Percentiles rank a stretch among this genome's conserved stretches.
These are phyloP conservation scores for Zymoseptoria brevis DNA, from an alignment of 2,329 filamentous ascomycete species.

Conservation along the genomic window DNA sequence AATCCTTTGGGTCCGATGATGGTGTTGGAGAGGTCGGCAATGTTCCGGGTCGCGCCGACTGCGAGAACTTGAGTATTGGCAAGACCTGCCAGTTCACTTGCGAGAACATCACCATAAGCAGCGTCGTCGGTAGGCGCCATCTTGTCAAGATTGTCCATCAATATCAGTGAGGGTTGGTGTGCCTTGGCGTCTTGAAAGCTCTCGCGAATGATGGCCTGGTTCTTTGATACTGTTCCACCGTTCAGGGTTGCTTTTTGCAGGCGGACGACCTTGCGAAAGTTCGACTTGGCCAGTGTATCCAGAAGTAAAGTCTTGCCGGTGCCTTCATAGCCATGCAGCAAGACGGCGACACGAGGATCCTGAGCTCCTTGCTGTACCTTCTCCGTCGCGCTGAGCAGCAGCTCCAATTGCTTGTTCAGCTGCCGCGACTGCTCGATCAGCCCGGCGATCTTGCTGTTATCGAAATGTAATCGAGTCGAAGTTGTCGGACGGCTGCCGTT, in stretches of 20 bases:
- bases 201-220: constrained; percentile 50
- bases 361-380: constrained; percentile 6
- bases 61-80: constrained; percentile 56
- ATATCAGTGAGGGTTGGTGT: constrained; percentile 65
- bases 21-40: constrained; percentile 61
- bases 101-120: constrained; percentile 35
- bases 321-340: constrained; percentile 73
- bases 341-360: constrained; percentile 44
- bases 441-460: constrained; percentile 55
- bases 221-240: constrained; percentile 36
- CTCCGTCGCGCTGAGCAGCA: constrained; percentile 15
- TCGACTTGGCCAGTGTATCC: constrained; percentile 52
- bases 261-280: constrained; percentile 63
- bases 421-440: constrained; percentile 54
- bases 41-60: constrained; percentile 64
- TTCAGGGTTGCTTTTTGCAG: constrained; percentile 42
- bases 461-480: constrained; percentile 4
- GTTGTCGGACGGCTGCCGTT: neutral
- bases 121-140: constrained; percentile 54
- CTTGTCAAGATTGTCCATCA: constrained; percentile 70
- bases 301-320: constrained; percentile 78
- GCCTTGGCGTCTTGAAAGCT: constrained; percentile 61
- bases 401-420: constrained; percentile 58
- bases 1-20: constrained; percentile 62
- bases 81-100: constrained; percentile 50